Conservation (phyloP, 768 basidiomycete genomes). For the Tricholoma sp. region DNA sequence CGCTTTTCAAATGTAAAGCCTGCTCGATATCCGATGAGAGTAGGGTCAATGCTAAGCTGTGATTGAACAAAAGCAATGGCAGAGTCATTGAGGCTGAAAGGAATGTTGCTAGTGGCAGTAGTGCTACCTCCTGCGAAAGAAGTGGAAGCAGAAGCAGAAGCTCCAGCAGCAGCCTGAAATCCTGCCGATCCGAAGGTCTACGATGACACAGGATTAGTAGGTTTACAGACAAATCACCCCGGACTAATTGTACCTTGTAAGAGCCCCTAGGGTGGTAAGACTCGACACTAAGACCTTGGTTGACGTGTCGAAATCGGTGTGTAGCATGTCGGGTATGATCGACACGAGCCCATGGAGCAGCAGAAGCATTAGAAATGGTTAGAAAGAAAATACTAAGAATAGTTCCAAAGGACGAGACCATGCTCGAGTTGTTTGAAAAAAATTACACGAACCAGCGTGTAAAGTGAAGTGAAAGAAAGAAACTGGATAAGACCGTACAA, state of each 20-base stretch:
- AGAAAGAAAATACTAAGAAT: conserved; percentile 22
- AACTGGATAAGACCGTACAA: not conserved
- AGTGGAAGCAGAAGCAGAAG: not conserved
- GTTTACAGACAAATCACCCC: not conserved
- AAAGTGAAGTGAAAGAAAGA: not conserved
- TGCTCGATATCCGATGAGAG: conserved; percentile 16
- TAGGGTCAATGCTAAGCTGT: conserved; percentile 18
- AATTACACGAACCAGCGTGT: conserved; percentile 5
- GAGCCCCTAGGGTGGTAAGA: conserved; percentile 21
- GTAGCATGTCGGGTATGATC: conserved; percentile 23
- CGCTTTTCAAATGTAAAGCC: conserved; percentile 15
- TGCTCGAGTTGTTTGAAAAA: conserved; percentile 18
- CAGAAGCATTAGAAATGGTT: conserved; percentile 17
- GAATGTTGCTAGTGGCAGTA: not conserved
- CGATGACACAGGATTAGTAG: not conserved
- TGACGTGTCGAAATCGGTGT: conserved; percentile 23
- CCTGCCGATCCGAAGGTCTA: conserved; percentile 24
- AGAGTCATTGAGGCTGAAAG: conserved; percentile 18
- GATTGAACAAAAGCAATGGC: conserved; percentile 23
- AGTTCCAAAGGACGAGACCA: conserved; percentile 18
- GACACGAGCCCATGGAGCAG: conserved; percentile 25
- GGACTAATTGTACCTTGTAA: conserved; percentile 15
- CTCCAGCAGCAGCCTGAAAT: conserved; percentile 16
- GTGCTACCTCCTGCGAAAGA: conserved; percentile 11
- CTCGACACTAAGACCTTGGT: conserved; percentile 18